Evolutionary conservation across 768 basidiomycete species (phyloP).

Genomic region (Agrocybe praecox): DNA sequence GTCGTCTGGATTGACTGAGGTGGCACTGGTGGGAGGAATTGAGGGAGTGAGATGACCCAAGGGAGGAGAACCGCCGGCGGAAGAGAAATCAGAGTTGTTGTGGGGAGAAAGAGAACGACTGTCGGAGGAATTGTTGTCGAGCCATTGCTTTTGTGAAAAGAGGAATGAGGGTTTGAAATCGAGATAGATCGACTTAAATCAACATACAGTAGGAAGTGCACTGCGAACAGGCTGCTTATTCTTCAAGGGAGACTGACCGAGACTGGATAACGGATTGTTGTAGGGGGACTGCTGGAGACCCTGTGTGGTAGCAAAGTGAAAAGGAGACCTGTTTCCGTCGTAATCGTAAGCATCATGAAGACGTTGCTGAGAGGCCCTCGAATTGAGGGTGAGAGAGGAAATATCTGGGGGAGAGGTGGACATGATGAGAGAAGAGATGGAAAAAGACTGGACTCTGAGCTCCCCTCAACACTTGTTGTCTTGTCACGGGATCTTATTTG

Average conservation of each 20-base stretch:
- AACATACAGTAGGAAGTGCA: constrained; percentile 74
- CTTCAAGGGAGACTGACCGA: constrained; percentile 73
- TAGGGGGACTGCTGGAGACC: constrained; percentile 58
- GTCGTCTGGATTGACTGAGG: constrained; percentile 61
- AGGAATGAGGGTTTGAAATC: constrained; percentile 19
- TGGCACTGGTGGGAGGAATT: constrained; percentile 51
- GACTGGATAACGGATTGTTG: constrained; percentile 59
- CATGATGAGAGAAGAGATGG: constrained; percentile 56
- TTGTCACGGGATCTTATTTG: constrained; percentile 4
- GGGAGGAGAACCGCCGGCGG: constrained; percentile 83
- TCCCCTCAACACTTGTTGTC: constrained; percentile 34
- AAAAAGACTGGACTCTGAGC: constrained; percentile 17
- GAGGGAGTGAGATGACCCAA: constrained; percentile 47
- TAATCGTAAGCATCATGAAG: constrained; percentile 87
- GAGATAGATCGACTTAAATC: constrained; percentile 20
- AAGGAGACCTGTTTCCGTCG: constrained; percentile 67
- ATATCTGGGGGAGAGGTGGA: constrained; percentile 82
- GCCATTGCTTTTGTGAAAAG: constrained; percentile 73
- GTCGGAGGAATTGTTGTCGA: constrained; percentile 72
- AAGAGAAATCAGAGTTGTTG: constrained; percentile 89
- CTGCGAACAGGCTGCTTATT: constrained; percentile 65
- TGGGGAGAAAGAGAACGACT: constrained; percentile 82
- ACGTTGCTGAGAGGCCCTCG: constrained; percentile 66
- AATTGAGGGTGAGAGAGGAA: constrained; percentile 72
- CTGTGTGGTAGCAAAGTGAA: constrained; percentile 70